Evolutionary conservation across 2,329 filamentous ascomycete genomes (phyloP), one percentile per base, ranked within the genome.

Genomic region (Penicillium sp.): DNA sequence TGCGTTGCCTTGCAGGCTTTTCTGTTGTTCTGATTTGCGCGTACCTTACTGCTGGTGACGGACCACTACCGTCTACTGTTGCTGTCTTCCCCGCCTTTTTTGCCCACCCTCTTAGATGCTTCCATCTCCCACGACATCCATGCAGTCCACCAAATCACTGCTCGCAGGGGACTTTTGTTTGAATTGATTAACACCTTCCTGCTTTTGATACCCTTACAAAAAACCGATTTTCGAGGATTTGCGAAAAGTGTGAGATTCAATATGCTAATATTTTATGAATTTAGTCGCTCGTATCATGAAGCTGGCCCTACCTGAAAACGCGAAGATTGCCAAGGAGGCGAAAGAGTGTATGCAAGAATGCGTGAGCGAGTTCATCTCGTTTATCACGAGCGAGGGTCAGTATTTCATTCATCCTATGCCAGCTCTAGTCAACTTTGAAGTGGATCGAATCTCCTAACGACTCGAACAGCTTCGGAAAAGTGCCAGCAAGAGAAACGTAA

Each of bases 261-360:
- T 26, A 51, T 58, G 58, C 68, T 70, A 58, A 71, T 55, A 46
- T 42, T 23, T 7, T 34, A 92, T 91, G 85, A 89, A 87, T 77
- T 87, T 89, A 99, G 94, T 99, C 70, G 94, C 94, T 63, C 89
- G 94, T 53, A 97, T 99, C 75, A 99, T 99, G 94, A 99, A 99
- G 77, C 89, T 92, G 67, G 94, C 94, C 6, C 83, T 99, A 45
- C 94, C 94, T 48, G 94, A 99, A 63, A 99, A 99, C 71, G 94
- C 94, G 65, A 99, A 99, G 79, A 99, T 99, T 58, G 92, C 92
- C 56, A 99, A 99, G 74, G 94, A 99, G 74, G 94, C 94, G 52
- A 99, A 99, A 76, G 94, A 99, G 75, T 99, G 94, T 78, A 97
- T 99, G 94, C 94, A 99, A 76, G 94, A 99, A 77, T 99, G 94